Conservation (phyloP, 371 early-diverging fungal genomes). For the Conidiobolus incongruus region DNA sequence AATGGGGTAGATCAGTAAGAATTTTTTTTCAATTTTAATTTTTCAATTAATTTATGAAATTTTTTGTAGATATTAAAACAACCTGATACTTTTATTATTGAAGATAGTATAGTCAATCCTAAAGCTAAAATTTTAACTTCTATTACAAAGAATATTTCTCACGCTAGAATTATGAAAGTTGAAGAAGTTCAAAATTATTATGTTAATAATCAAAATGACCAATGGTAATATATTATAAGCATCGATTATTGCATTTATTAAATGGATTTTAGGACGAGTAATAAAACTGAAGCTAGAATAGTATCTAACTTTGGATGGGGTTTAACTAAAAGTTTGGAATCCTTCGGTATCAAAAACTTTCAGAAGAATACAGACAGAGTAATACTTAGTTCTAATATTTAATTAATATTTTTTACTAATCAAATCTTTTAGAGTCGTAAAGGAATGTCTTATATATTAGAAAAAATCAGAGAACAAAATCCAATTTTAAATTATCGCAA, state of each 20-base stretch:
- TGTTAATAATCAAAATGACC: conserved; percentile 24
- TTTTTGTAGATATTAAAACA: conserved; percentile 32
- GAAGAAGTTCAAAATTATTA: conserved; percentile 71
- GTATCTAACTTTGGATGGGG: conserved; percentile 77
- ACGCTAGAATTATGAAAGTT: conserved; percentile 75
- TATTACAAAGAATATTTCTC: conserved; percentile 69
- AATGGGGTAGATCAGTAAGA: conserved; percentile 49
- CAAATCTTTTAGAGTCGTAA: conserved; percentile 34
- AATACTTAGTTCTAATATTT: not conserved
- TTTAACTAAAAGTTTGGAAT: conserved; percentile 55
- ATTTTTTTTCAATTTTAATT: not conserved
- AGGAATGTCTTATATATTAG: conserved; percentile 72
- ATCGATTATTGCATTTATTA: not conserved
- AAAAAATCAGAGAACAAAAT: conserved; percentile 42
- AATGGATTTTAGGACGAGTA: conserved; percentile 23
- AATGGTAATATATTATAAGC: conserved; percentile 10
- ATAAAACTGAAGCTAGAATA: conserved; percentile 64
- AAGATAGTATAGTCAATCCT: conserved; percentile 71
- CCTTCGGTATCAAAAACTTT: conserved; percentile 70
- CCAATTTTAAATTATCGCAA: too few relatives aligned
- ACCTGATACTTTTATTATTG: conserved; percentile 59
- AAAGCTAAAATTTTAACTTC: conserved; percentile 49
- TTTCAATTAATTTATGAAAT: not conserved
- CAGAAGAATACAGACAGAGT: conserved; percentile 61
- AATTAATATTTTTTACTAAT: conserved; percentile 1